phyloP scores from a whole-genome alignment of 352 stramenopile species.

The Phytopythium cucurbitacearum region DNA sequence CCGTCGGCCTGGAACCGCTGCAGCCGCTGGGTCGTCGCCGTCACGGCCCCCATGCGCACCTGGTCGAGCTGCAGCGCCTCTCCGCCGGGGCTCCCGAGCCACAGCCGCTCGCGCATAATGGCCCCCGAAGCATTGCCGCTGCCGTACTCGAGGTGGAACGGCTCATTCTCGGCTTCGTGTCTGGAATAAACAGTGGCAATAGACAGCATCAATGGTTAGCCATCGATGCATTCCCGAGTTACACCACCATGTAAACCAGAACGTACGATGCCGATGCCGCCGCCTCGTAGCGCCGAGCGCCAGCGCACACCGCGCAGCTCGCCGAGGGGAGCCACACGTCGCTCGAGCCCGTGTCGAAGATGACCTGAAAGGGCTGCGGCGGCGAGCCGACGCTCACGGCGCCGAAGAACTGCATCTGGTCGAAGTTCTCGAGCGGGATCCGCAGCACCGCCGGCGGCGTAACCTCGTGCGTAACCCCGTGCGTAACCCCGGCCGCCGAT shows the following conservation, averaged over 20 bases:
- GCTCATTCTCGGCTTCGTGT: slow-evolving; percentile 16
- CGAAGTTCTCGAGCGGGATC: slow-evolving; percentile 68
- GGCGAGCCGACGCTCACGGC: slow-evolving; percentile 52
- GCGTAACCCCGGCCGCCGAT: neutral
- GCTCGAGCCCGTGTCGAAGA: slow-evolving; percentile 77
- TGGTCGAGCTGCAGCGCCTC: slow-evolving; percentile 20
- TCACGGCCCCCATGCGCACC: slow-evolving; percentile 47
- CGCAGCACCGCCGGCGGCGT: slow-evolving; percentile 24
- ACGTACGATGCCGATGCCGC: slow-evolving; percentile 30
- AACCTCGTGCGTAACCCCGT: neutral
- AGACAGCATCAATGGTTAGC: neutral
- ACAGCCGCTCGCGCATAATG: slow-evolving; percentile 45
- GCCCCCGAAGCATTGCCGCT: slow-evolving; percentile 47
- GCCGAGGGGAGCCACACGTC: slow-evolving; percentile 57
- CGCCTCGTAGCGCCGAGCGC: slow-evolving; percentile 30
- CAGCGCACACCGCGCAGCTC: slow-evolving; percentile 37
- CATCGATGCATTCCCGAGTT: too few relatives aligned
- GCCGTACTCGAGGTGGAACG: slow-evolving; percentile 62
- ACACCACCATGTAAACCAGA: neutral
- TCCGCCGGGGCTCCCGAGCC: slow-evolving; percentile 18
- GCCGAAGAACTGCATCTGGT: slow-evolving; percentile 78
- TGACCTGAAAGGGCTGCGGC: slow-evolving; percentile 59
- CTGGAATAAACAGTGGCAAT: slow-evolving; percentile 1
- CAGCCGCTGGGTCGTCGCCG: slow-evolving; percentile 35
- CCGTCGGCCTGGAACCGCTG: slow-evolving; percentile 56